Evolutionary conservation across 2,329 filamentous ascomycete genomes (phyloP).

Genomic region (Periconia sp.): DNA sequence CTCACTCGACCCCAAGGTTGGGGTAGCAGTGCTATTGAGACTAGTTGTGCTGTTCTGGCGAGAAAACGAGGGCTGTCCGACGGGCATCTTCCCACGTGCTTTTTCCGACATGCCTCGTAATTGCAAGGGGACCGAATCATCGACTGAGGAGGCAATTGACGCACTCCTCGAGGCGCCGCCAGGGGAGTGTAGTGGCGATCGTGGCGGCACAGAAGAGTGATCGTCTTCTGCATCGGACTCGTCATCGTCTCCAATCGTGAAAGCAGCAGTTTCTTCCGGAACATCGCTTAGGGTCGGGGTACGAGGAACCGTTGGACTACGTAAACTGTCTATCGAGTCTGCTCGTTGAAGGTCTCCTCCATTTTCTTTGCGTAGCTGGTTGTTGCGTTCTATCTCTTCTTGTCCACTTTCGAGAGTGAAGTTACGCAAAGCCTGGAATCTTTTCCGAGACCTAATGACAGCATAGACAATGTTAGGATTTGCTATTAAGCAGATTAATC

Average conservation of each 20-base stretch:
- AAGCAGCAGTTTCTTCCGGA: constrained; percentile 79
- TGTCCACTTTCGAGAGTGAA: constrained; percentile 93
- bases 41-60: constrained; percentile 89
- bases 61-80: constrained; percentile 80
- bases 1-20: constrained; percentile 62
- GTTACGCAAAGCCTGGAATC: constrained; percentile 81
- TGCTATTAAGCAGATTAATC: constrained; percentile 54
- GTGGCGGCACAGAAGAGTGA: constrained; percentile 43
- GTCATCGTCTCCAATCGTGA: constrained; percentile 78
- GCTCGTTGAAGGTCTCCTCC: constrained; percentile 49
- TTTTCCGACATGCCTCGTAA: constrained; percentile 96
- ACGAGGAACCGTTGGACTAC: constrained; percentile 66
- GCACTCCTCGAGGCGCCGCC: constrained; percentile 64
- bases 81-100: constrained; percentile 93
- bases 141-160: constrained; percentile 70
- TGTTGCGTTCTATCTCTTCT: constrained; percentile 84
- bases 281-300: constrained; percentile 68
- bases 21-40: constrained; percentile 68
- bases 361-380: constrained; percentile 70
- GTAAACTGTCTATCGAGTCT: constrained; percentile 71
- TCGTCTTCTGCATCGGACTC: constrained; percentile 69
- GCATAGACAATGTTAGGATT: constrained; percentile 84
- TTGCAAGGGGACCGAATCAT: constrained; percentile 83
- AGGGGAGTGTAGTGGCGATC: constrained; percentile 37
- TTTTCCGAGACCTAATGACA: constrained; percentile 78